Conservation (phyloP, 1,139 yeast species). For the Nakaseomyces bracarensis region DNA sequence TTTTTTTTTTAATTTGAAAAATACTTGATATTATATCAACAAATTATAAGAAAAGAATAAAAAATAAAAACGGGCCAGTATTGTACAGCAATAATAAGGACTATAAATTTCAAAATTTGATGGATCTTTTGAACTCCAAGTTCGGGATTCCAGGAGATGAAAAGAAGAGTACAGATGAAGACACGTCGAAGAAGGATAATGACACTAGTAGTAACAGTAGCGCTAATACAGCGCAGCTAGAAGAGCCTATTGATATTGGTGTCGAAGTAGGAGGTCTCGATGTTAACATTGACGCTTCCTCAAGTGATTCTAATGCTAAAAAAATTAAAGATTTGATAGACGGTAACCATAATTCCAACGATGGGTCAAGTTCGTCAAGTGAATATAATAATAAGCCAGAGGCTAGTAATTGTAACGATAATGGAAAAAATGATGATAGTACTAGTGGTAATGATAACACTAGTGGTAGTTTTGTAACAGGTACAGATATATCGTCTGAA, state of each 20-base stretch:
- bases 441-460: background rate
- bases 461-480: background rate
- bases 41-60: too few relatives aligned
- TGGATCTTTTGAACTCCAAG: conserved; percentile 7
- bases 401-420: background rate
- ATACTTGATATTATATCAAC: too few relatives aligned
- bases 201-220: conserved; percentile 2
- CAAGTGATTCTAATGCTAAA: background rate
- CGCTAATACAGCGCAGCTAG: conserved; percentile 5
- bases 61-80: background rate
- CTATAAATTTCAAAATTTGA: background rate
- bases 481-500: conserved; percentile 1
- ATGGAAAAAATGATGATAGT: background rate
- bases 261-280: conserved; percentile 5
- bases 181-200: background rate
- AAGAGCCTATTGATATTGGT: conserved; percentile 2
- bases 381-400: background rate
- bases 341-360: background rate
- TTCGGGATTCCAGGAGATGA: conserved; percentile 4
- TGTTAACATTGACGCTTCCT: conserved; percentile 1
- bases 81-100: background rate
- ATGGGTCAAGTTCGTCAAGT: background rate
- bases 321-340: conserved; percentile 1
- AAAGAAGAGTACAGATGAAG: conserved; percentile 3
- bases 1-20: too few relatives aligned